Conservation (phyloP, 1,284 basidiomycete genomes). For the Ustilago trichophora region DNA sequence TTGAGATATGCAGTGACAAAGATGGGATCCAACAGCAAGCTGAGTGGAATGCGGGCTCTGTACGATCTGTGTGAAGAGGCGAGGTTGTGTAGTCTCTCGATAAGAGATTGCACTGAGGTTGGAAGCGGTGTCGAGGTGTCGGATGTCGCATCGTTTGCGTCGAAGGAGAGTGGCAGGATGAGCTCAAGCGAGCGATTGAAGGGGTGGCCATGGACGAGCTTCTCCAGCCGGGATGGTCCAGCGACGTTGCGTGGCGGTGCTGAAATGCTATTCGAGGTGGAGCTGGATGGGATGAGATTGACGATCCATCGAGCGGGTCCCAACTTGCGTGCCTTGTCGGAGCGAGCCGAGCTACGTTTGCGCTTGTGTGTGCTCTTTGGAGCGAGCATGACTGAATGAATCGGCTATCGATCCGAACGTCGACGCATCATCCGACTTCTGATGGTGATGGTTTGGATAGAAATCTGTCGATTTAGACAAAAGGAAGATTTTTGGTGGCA, state of each 20-base stretch:
- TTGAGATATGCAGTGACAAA: constrained; percentile 58
- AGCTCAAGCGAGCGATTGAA: constrained; percentile 57
- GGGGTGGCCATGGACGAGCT: constrained; percentile 41
- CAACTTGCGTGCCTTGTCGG: constrained; percentile 47
- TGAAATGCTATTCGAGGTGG: not conserved
- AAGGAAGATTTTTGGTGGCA: too few relatives aligned
- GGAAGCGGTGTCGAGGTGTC: constrained; percentile 9
- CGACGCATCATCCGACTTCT: not conserved
- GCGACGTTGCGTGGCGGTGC: not conserved
- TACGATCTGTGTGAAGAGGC: constrained; percentile 23
- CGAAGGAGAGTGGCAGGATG: constrained; percentile 23
- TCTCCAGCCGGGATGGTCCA: not conserved
- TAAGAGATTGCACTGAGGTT: constrained; percentile 3
- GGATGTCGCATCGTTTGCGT: not conserved
- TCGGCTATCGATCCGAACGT: too few relatives aligned
- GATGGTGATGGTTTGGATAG: too few relatives aligned
- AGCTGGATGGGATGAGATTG: constrained; percentile 16
- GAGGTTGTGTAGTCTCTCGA: constrained; percentile 2
- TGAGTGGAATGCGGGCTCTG: constrained; percentile 46
- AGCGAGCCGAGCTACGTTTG: constrained; percentile 56
- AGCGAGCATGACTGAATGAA: constrained; percentile 23
- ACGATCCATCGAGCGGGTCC: constrained; percentile 36
- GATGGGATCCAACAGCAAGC: constrained; percentile 57
- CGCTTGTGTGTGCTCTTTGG: constrained; percentile 62
- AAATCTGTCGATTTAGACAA: too few relatives aligned